Conservation (phyloP, 176 grass and related monocot genomes). For the Tillandsia leiboldiana region DNA sequence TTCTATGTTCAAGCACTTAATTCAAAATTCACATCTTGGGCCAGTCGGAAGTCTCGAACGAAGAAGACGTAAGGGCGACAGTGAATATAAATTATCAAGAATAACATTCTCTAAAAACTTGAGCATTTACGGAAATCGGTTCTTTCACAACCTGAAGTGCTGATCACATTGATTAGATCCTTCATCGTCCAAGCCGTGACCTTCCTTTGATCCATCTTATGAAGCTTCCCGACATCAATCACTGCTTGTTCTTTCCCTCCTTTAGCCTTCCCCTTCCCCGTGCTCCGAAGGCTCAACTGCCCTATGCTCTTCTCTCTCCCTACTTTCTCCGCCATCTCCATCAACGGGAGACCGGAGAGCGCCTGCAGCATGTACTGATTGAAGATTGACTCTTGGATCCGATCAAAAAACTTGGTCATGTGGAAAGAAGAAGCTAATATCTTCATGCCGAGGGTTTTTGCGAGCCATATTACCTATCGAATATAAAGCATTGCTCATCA, state of each 20-base stretch:
- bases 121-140: no score
- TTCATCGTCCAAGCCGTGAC: slow-evolving; percentile 94
- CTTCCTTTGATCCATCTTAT: slow-evolving; percentile 77
- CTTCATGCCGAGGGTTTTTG: slow-evolving; percentile 90
- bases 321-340: slow-evolving; percentile 77
- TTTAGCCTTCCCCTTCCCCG: slow-evolving; percentile 32
- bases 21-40: no score
- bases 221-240: slow-evolving; percentile 64
- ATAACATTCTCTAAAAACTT: no score
- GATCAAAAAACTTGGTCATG: slow-evolving; percentile 82
- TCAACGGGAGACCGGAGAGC: slow-evolving; percentile 60
- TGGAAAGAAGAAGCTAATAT: slow-evolving; percentile 77
- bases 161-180: slow-evolving; percentile 56
- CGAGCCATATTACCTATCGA: slow-evolving; percentile 53
- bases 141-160: slow-evolving; percentile 24
- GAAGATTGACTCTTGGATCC: slow-evolving; percentile 89
- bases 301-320: slow-evolving; percentile 38
- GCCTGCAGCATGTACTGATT: slow-evolving; percentile 86
- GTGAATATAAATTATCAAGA: no score
- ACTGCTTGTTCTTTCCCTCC: slow-evolving; percentile 44
- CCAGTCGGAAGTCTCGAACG: no score
- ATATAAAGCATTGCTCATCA: slow-evolving; percentile 51
- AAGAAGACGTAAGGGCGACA: no score
- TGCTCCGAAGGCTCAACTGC: slow-evolving; percentile 52
- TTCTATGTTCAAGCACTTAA: no score